Evolutionary conservation across 1,284 basidiomycete genomes (phyloP).

Genomic region (Mycosarcoma mackinlayi): DNA sequence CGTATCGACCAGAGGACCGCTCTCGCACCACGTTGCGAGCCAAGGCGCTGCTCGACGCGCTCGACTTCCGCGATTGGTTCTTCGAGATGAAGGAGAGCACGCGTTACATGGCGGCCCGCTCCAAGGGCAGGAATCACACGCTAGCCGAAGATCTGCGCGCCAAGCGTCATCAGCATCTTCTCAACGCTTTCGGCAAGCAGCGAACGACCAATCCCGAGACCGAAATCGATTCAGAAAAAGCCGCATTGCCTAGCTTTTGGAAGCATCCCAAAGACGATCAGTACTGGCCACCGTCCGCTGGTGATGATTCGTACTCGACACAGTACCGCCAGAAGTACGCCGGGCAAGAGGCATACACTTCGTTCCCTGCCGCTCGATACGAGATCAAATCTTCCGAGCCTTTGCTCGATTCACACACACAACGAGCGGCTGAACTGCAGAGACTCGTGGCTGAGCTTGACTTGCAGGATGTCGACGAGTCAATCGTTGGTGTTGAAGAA

Average conservation of each 20-base stretch:
- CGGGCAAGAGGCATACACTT: slow-evolving; percentile 4
- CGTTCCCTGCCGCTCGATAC: slow-evolving; percentile 1
- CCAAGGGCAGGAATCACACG: slow-evolving; percentile 46
- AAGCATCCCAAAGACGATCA: slow-evolving; percentile 29
- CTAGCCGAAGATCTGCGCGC: slow-evolving; percentile 55
- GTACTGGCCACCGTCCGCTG: slow-evolving; percentile 7
- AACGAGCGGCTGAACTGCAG: slow-evolving; percentile 28
- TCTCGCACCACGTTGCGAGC: slow-evolving; percentile 32
- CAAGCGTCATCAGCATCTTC: slow-evolving; percentile 48
- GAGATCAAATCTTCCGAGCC: no score
- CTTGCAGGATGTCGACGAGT: slow-evolving; percentile 26
- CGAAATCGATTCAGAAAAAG: slow-evolving; percentile 47
- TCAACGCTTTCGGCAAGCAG: slow-evolving; percentile 50
- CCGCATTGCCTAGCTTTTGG: slow-evolving; percentile 44
- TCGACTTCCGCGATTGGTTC: slow-evolving; percentile 62
- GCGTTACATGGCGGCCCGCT: slow-evolving; percentile 44
- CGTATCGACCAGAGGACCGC: slow-evolving; percentile 71
- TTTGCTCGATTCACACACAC: slow-evolving; percentile 14
- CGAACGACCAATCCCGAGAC: slow-evolving; percentile 35
- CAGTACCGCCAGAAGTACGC: not conserved
- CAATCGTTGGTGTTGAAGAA: slow-evolving; percentile 11
- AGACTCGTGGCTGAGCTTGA: slow-evolving; percentile 42
- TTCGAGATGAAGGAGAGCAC: slow-evolving; percentile 54
- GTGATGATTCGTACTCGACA: slow-evolving; percentile 1
- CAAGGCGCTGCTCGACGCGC: slow-evolving; percentile 46